Percentiles rank a stretch among this genome's conserved stretches.
Conservation (phyloP, 805 yeast species). For the Saccharomyces cerevisiae region DNA sequence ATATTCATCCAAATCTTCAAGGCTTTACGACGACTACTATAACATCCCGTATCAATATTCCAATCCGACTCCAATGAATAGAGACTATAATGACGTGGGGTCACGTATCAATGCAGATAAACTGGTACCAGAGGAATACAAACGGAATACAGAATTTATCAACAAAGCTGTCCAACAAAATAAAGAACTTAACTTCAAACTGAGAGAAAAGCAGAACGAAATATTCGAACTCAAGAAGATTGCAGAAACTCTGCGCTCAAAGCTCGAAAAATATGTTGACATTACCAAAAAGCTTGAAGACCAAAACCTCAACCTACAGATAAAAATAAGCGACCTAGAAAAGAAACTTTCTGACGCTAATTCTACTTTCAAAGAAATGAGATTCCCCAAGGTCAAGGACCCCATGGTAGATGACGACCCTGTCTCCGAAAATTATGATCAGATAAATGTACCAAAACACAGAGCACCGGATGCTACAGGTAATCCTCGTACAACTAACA, state of each 20-base stretch:
- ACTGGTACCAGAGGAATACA: conserved; percentile 30
- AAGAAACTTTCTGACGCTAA: background rate
- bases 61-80: conserved; percentile 4
- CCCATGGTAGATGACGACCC: background rate
- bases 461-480: background rate
- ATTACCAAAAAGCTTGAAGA: background rate
- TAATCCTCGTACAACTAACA: background rate
- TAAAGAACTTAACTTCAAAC: conserved; percentile 29
- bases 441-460: background rate
- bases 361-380: background rate
- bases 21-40: conserved; percentile 1
- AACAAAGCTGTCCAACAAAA: conserved; percentile 33
- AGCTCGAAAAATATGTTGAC: background rate
- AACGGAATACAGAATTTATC: conserved; percentile 31
- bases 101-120: conserved; percentile 11
- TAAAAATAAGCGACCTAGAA: background rate
- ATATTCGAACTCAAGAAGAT: background rate
- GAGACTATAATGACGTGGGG: conserved; percentile 1
- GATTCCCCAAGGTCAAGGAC: background rate
- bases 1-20: conserved; percentile 13
- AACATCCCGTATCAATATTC: conserved; percentile 8
- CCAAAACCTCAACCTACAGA: background rate
- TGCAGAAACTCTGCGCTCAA: background rate
- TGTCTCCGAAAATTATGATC: background rate
- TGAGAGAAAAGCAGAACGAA: conserved; percentile 23